Conservation (phyloP, 768 basidiomycete genomes). For the Termitomyces eurrhizus region DNA sequence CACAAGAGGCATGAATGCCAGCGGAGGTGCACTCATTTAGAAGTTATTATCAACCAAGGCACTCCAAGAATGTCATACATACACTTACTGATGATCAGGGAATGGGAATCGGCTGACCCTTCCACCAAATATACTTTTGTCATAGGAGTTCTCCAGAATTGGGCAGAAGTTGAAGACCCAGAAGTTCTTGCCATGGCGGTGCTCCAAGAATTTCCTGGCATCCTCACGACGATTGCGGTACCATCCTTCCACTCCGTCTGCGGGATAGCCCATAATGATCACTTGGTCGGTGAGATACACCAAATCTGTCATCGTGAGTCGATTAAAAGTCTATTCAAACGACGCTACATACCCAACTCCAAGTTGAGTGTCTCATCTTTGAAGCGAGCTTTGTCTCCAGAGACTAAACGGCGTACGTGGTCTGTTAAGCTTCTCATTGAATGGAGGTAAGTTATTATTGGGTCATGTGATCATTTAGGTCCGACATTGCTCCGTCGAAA, state of each 20-base stretch:
- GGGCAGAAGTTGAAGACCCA: constrained; percentile 93
- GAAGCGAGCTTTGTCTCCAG: constrained; percentile 78
- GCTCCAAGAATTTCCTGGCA: constrained; percentile 69
- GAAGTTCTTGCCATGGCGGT: constrained; percentile 70
- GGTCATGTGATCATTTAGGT: not conserved
- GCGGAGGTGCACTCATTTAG: constrained; percentile 44
- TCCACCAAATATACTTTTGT: constrained; percentile 60
- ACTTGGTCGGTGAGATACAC: constrained; percentile 71
- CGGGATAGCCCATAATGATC: constrained; percentile 84
- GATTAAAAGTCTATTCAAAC: not conserved
- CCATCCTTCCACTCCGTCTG: constrained; percentile 68
- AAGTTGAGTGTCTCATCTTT: constrained; percentile 62
- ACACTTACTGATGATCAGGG: constrained; percentile 86
- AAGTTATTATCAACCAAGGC: not conserved
- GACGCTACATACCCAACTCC: constrained; percentile 51
- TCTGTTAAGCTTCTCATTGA: constrained; percentile 43
- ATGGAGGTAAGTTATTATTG: not conserved
- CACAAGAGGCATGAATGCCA: constrained; percentile 67
- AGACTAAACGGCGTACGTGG: constrained; percentile 69
- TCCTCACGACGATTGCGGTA: constrained; percentile 81
- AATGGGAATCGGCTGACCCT: constrained; percentile 84
- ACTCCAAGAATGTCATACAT: constrained; percentile 45
- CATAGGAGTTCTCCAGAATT: constrained; percentile 75
- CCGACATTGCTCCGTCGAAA: not conserved
- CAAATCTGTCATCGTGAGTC: constrained; percentile 34